Base-by-base conservation (phyloP, 805 yeast genomes). In the Kuraishia piskuri region DNA sequence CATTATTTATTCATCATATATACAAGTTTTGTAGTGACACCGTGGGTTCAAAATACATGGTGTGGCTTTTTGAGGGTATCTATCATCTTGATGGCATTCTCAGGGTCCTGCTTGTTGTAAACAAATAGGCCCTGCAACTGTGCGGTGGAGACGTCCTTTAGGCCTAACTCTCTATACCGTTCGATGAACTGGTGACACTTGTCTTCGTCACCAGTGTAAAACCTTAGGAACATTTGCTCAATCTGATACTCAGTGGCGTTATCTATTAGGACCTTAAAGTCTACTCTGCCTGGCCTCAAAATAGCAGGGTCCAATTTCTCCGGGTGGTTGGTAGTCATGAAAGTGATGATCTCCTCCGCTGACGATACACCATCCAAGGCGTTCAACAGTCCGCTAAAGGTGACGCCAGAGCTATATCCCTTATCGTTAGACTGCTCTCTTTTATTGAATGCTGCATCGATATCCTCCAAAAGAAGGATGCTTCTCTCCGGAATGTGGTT, bases 251-350 rank as follows among this genome's bases (percentile, higher is more conserved):
- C 80, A 0, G 92, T 77, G n/a, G 98, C 98, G 67, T 92, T 88
- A 59, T 88, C 94, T 45, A 94, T 80, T 62, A 84, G 72, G 21
- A 83, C 85, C 69, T 90, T 89, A 67, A 77, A 83, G 65, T 94
- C 99, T 31, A 94, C 85, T 68, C 99, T 78, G 2, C 99, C 99
- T 0, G 99, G 99, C 58, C 99, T 78, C 66, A 94, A 71, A 48
- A 94, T 77, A 0, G 99, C 99, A 1, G 97, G 90, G 63, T 94
- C 99, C 44, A 94, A 73, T 57, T 82, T 82, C 57, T 94, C 98
- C 0, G 97, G 97, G 64, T 94, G 99, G 68, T 94, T 94, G 21
- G 99, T 92, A 21, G 99, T 94, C 99, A 94, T 94, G 68, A 94
- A 94, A 0, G 97, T 92, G 36, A 94, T 77, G 49, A 96, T 86